These are phyloP conservation scores for Coemansia sp. DNA, from an alignment of 192 early-diverging fungal genomes.

Conservation along the genomic window DNA sequence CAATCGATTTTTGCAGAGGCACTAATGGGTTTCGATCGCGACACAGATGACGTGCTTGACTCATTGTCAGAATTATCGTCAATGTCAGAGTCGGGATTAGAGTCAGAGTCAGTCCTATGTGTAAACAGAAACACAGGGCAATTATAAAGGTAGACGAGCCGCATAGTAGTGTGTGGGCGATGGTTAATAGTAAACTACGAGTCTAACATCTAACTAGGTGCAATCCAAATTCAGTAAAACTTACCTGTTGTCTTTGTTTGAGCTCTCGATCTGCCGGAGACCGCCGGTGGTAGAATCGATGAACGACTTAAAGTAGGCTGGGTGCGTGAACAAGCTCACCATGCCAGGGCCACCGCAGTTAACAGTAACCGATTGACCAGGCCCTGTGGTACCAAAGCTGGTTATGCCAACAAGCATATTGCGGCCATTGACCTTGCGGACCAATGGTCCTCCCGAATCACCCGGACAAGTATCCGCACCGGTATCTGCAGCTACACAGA, in stretches of 20 bases:
- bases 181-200: too few relatives aligned
- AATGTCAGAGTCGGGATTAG: not conserved
- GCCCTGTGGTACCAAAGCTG: slow-evolving; percentile 46
- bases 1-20: too few relatives aligned
- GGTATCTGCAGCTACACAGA: slow-evolving; percentile 42
- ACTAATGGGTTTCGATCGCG: too few relatives aligned
- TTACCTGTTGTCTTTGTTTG: slow-evolving; percentile 29
- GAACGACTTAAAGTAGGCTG: slow-evolving; percentile 41
- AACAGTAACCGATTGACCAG: slow-evolving; percentile 23
- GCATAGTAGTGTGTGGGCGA: too few relatives aligned
- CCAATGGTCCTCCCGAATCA: slow-evolving; percentile 52
- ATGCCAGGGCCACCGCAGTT: slow-evolving; percentile 45
- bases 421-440: slow-evolving; percentile 36
- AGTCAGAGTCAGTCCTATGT: too few relatives aligned
- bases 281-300: slow-evolving; percentile 43
- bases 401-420: slow-evolving; percentile 46
- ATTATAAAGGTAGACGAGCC: too few relatives aligned
- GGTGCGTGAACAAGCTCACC: slow-evolving; percentile 50
- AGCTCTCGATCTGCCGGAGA: slow-evolving; percentile 25
- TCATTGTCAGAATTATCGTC: not conserved
- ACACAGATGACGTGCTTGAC: too few relatives aligned
- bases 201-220: too few relatives aligned
- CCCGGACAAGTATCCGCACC: slow-evolving; percentile 48
- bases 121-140: too few relatives aligned
- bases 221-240: too few relatives aligned